Evolutionary conservation across 78 protist species (phyloP).

Genomic region (Fonticula alba): DNA sequence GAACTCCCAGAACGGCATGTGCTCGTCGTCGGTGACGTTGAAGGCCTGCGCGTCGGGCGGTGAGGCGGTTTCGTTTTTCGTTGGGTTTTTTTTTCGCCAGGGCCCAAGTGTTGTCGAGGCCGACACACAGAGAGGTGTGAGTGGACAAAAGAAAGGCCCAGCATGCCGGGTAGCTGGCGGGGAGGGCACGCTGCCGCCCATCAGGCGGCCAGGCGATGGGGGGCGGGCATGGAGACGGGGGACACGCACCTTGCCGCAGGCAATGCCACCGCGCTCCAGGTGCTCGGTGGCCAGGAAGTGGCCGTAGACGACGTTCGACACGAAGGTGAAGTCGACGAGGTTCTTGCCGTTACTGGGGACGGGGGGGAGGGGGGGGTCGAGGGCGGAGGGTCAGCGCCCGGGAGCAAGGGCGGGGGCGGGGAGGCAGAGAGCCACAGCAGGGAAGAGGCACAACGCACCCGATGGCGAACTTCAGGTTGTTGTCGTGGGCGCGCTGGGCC

Average conservation of each 20-base stretch:
- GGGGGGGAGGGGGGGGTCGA: neutral
- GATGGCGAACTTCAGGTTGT: neutral
- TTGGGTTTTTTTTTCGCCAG: too few relatives aligned
- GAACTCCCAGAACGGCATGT: neutral
- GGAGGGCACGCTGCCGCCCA: too few relatives aligned
- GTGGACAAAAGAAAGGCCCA: too few relatives aligned
- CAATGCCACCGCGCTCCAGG: neutral
- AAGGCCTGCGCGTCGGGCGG: neutral
- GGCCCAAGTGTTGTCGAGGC: too few relatives aligned
- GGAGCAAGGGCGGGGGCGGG: neutral
- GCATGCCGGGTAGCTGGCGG: too few relatives aligned
- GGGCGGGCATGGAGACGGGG: too few relatives aligned
- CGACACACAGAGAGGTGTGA: too few relatives aligned
- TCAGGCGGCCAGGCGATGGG: too few relatives aligned
- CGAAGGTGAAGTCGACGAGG: neutral
- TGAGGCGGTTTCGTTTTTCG: too few relatives aligned
- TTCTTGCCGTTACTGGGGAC: neutral
- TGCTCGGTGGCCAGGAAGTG: neutral
- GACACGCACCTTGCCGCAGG: neutral
- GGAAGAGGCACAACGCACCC: too few relatives aligned
- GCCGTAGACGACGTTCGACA: neutral
- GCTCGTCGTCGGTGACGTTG: conserved; percentile 3
- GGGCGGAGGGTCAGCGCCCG: neutral
- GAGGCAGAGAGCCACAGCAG: too few relatives aligned
- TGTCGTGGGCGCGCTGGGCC: neutral